phyloP scores from a whole-genome alignment of 2,329 filamentous ascomycete species.

The Beauveria bassiana region DNA sequence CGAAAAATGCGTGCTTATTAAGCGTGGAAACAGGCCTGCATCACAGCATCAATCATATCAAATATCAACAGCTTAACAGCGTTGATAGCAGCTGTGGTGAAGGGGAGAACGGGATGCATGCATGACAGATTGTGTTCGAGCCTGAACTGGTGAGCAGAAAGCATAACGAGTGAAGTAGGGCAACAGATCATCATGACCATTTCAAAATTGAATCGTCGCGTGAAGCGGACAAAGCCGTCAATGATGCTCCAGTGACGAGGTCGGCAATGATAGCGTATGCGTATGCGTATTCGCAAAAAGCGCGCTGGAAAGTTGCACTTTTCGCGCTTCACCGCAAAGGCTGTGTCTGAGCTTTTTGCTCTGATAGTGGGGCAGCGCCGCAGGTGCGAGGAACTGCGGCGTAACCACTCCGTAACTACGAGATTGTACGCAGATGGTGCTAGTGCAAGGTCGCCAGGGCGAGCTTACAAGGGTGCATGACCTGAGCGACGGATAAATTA shows the following conservation, averaged over 20 bases:
- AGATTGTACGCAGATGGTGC: not conserved
- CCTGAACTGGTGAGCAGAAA: too few species aligned
- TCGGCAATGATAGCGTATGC: not conserved
- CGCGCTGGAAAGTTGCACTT: not conserved
- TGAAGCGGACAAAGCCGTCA: not conserved
- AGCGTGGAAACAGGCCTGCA: too few species aligned
- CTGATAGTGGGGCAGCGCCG: not conserved
- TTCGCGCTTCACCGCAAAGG: not conserved
- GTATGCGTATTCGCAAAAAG: slow-evolving; percentile 11
- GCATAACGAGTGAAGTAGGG: too few species aligned
- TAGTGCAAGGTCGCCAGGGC: not conserved
- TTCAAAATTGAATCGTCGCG: too few species aligned
- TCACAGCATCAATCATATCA: too few species aligned
- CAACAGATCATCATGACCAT: too few species aligned
- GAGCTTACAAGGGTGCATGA: not conserved
- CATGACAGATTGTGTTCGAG: too few species aligned
- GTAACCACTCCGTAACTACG: not conserved
- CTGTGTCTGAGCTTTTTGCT: too few species aligned
- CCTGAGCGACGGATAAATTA: not conserved
- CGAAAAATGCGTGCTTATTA: too few species aligned
- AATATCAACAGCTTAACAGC: too few species aligned
- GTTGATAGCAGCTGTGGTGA: too few species aligned
- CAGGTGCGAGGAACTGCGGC: not conserved
- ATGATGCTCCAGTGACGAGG: not conserved
- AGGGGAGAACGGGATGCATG: too few species aligned